These are phyloP conservation scores for Phragmites australis DNA, from an alignment of 176 grass and related monocot species.

Conservation along the genomic window DNA sequence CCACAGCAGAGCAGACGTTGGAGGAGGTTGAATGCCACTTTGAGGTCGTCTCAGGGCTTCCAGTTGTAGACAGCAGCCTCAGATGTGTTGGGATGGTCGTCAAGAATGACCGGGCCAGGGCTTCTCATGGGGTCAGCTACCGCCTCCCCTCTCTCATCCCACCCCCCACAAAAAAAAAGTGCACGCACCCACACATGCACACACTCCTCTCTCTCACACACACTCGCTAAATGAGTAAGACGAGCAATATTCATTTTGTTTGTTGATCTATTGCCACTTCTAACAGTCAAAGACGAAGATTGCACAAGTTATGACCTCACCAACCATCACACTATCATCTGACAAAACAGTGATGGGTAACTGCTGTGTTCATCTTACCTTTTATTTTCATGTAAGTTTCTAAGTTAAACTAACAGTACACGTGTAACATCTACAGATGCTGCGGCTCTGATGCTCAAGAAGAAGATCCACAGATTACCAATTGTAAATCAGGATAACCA, in stretches of 20 bases:
- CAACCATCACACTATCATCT: constrained; percentile 76
- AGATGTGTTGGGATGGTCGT: constrained; percentile 73
- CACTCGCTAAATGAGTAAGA: not conserved
- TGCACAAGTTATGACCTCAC: constrained; percentile 73
- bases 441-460: constrained; percentile 83
- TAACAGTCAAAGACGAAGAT: constrained; percentile 65
- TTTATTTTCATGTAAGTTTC: not conserved
- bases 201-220: not conserved
- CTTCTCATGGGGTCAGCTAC: constrained; percentile 64
- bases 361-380: not conserved
- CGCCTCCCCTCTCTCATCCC: not conserved
- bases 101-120: constrained; percentile 63
- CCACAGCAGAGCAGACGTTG: constrained; percentile 56
- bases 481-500: constrained; percentile 71
- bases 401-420: constrained; percentile 30
- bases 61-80: constrained; percentile 67
- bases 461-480: constrained; percentile 86
- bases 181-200: not conserved
- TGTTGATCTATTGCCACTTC: constrained; percentile 26
- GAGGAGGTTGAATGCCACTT: constrained; percentile 76
- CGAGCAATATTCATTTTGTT: not conserved
- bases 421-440: constrained; percentile 67
- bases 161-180: not conserved
- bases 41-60: constrained; percentile 56
- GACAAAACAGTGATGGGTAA: constrained; percentile 86